phyloP scores from a whole-genome alignment of 192 early-diverging fungal genomes.

The Coemansia sp. region DNA sequence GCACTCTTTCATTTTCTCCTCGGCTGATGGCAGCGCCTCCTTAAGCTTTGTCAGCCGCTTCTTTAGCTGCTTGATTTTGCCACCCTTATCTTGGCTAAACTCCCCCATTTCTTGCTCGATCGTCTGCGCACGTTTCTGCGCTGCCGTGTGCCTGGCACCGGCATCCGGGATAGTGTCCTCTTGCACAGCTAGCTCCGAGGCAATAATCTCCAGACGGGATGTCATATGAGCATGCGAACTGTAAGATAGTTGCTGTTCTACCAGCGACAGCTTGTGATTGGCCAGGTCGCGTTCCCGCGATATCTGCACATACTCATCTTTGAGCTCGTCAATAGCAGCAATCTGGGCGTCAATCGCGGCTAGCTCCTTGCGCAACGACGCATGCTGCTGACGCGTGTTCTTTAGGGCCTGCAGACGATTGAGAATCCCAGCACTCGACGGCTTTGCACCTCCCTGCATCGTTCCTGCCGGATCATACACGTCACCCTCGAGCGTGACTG shows the following conservation, averaged over 20 bases:
- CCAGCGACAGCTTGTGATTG: slow-evolving; percentile 71
- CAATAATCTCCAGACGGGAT: slow-evolving; percentile 34
- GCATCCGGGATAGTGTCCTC: slow-evolving; percentile 60
- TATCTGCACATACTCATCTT: slow-evolving; percentile 58
- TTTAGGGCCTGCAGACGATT: slow-evolving; percentile 73
- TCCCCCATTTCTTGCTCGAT: slow-evolving; percentile 89
- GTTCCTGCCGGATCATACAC: slow-evolving; percentile 94
- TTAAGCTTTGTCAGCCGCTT: slow-evolving; percentile 67
- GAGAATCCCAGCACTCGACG: slow-evolving; percentile 70
- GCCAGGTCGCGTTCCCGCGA: slow-evolving; percentile 72
- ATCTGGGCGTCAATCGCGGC: slow-evolving; percentile 58
- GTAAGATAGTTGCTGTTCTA: slow-evolving; percentile 74
- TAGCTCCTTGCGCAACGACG: slow-evolving; percentile 54
- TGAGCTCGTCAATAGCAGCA: slow-evolving; percentile 55
- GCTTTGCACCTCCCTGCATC: slow-evolving; percentile 87
- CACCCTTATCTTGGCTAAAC: slow-evolving; percentile 82
- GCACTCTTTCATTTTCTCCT: slow-evolving; percentile 42
- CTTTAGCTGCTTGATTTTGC: slow-evolving; percentile 83
- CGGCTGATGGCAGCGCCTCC: slow-evolving; percentile 59
- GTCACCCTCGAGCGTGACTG: slow-evolving; percentile 97
- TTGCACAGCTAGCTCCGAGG: slow-evolving; percentile 55
- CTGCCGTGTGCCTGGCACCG: slow-evolving; percentile 50
- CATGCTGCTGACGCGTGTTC: slow-evolving; percentile 57
- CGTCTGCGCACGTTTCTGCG: slow-evolving; percentile 55
- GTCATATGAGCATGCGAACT: slow-evolving; percentile 73